These are phyloP conservation scores for Eucalyptus dawsonii DNA, from an alignment of 345 rosid genomes.

Conservation along the genomic window DNA sequence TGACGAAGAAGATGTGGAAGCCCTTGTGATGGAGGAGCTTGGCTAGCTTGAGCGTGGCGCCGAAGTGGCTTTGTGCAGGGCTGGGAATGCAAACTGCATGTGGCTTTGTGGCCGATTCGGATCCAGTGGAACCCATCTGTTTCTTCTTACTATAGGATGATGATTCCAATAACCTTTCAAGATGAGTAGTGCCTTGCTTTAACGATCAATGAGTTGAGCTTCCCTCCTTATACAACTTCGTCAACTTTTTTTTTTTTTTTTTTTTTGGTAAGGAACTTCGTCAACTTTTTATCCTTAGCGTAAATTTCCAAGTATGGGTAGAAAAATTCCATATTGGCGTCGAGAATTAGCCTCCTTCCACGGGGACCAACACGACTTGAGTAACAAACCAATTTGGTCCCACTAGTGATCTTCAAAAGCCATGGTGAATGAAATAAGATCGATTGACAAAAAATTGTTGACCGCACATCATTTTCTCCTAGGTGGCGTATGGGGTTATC, in stretches of 20 bases:
- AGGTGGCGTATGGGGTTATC: background rate
- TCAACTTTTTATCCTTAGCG: too few relatives aligned
- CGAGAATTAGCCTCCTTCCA: background rate
- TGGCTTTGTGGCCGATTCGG: background rate
- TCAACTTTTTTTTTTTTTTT: background rate
- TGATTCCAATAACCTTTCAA: background rate
- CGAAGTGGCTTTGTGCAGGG: slow-evolving; percentile 5
- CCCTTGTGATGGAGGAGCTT: slow-evolving; percentile 3
- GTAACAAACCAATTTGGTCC: too few relatives aligned
- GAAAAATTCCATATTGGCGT: background rate
- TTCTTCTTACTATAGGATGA: background rate
- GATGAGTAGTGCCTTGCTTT: background rate
- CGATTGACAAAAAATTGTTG: background rate
- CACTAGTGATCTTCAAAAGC: background rate
- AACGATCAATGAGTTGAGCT: background rate
- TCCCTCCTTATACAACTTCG: background rate
- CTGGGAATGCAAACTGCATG: slow-evolving; percentile 1
- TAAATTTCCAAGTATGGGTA: too few relatives aligned
- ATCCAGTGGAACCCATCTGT: background rate
- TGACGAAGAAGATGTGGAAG: slow-evolving; percentile 5
- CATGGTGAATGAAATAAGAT: too few relatives aligned
- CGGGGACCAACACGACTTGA: too few relatives aligned
- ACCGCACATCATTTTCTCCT: background rate
- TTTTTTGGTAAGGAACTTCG: too few relatives aligned
- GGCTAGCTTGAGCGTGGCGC: slow-evolving; percentile 1